phyloP scores from a whole-genome alignment of 2,329 filamentous ascomycete species.

The Colletotrichum tanaceti region DNA sequence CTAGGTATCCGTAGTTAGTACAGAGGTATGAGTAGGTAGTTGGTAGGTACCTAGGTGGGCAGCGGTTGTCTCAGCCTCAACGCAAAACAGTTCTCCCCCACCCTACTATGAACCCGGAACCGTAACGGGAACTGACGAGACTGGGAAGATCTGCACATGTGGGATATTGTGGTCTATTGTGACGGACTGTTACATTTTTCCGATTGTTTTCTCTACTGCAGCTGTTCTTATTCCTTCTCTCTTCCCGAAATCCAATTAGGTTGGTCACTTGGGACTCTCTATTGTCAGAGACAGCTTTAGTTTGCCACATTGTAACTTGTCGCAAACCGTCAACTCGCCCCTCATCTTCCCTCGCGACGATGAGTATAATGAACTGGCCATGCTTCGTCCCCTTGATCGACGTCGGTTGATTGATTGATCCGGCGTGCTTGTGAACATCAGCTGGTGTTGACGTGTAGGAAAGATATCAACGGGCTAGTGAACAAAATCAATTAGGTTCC shows the following conservation, averaged over 20 bases:
- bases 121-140: neutral
- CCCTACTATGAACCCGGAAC: neutral
- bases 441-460: neutral
- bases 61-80: slow-evolving; percentile 28
- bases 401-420: neutral
- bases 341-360: neutral
- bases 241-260: neutral
- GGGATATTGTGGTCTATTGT: neutral
- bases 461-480: neutral
- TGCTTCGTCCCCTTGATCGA: slow-evolving; percentile 33
- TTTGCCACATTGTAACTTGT: neutral
- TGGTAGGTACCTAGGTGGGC: neutral
- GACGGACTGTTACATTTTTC: neutral
- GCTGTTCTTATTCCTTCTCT: no score
- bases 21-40: no score
- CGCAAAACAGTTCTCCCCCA: slow-evolving; percentile 17
- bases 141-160: neutral
- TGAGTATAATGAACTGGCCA: neutral
- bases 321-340: neutral
- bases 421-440: neutral
- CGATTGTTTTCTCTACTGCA: neutral
- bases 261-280: neutral
- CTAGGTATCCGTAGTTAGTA: no score
- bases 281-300: neutral
- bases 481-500: neutral